These are phyloP conservation scores for Emergomyces pasteurianus DNA, from an alignment of 2,329 filamentous ascomycete species.

Conservation along the genomic window DNA sequence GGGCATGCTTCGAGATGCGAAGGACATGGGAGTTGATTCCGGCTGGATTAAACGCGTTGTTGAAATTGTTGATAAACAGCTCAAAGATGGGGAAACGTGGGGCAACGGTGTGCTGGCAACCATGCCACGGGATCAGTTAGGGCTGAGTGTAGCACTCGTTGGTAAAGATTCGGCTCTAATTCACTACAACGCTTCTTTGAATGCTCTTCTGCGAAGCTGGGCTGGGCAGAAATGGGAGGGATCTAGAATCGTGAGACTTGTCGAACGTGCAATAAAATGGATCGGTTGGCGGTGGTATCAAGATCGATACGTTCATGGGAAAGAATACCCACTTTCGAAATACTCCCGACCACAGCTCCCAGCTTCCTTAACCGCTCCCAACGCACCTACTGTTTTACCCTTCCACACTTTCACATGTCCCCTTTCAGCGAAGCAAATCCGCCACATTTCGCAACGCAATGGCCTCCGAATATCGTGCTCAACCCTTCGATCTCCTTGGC, in stretches of 20 bases:
- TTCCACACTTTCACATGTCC: constrained; percentile 98
- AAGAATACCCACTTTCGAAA: constrained; percentile 42
- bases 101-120: constrained; percentile 58
- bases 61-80: constrained; percentile 78
- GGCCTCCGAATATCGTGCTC: constrained; percentile 85
- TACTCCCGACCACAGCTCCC: constrained; percentile 69
- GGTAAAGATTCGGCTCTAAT: constrained; percentile 19
- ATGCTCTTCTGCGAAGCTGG: constrained; percentile 45
- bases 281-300: constrained; percentile 79
- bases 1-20: constrained; percentile 70
- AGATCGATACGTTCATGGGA: constrained; percentile 57
- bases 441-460: constrained; percentile 89
- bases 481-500: constrained; percentile 75
- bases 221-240: constrained; percentile 74
- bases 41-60: constrained; percentile 87
- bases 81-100: constrained; percentile 77
- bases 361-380: constrained; percentile 59
- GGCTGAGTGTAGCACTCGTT: constrained; percentile 34
- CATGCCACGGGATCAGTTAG: constrained; percentile 40
- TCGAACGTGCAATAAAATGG: constrained; percentile 71
- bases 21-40: constrained; percentile 46
- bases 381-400: constrained; percentile 84
- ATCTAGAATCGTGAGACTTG: constrained; percentile 64
- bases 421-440: constrained; percentile 78
- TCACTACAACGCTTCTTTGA: constrained; percentile 20